These are phyloP conservation scores for Acanthamoeba lenticulata DNA, from an alignment of 208 protist genomes.

Conservation along the genomic window DNA sequence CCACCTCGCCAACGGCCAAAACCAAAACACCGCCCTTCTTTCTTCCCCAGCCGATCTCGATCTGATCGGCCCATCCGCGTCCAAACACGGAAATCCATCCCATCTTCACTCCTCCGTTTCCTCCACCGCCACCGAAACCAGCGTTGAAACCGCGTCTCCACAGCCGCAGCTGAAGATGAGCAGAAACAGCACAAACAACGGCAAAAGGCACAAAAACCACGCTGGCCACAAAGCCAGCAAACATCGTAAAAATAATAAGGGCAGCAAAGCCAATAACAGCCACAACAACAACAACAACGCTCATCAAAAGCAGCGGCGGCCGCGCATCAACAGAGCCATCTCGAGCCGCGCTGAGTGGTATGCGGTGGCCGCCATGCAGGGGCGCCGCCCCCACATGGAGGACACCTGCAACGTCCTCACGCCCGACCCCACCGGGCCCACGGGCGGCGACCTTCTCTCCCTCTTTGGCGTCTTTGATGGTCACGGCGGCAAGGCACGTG, in stretches of 20 bases:
- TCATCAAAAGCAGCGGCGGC: not conserved
- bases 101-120: not conserved
- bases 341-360: not conserved
- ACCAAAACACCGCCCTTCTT: not conserved
- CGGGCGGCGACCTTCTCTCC: not conserved
- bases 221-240: slow-evolving; percentile 42
- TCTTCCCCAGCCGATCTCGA: not conserved
- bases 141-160: not conserved
- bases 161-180: not conserved
- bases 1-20: not conserved
- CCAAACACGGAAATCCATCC: not conserved
- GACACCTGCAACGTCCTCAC: not conserved
- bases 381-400: slow-evolving; percentile 38
- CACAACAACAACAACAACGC: not conserved
- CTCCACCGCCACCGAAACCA: not conserved
- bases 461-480: slow-evolving; percentile 40
- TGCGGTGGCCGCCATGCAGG: not conserved
- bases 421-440: not conserved
- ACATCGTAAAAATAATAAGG: slow-evolving; percentile 35
- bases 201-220: slow-evolving; percentile 37
- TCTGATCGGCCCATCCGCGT: not conserved
- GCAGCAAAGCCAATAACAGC: not conserved
- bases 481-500: not conserved
- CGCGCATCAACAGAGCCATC: not conserved
- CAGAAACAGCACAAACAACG: slow-evolving; percentile 26